Evolutionary conservation across 2,329 filamentous ascomycete genomes (phyloP).

Genomic region (Trichoderma endophyticum): DNA sequence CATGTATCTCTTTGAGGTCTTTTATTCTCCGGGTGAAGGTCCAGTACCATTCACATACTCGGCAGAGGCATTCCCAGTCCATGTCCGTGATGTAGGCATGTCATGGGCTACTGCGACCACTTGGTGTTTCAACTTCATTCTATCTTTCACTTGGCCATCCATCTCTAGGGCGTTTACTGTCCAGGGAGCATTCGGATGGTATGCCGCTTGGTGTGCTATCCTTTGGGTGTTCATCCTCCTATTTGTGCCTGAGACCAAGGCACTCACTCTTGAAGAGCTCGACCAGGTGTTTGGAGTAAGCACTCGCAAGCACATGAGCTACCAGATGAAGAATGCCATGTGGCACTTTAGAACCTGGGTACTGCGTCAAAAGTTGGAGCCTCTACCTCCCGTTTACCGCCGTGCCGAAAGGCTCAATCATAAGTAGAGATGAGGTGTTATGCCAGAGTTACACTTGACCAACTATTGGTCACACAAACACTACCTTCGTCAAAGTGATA

Average conservation of each 20-base stretch:
- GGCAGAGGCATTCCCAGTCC: constrained; percentile 38
- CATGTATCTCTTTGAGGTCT: constrained; percentile 37
- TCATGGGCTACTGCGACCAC: constrained; percentile 39
- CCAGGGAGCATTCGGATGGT: constrained; percentile 40
- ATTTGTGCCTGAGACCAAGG: constrained; percentile 50
- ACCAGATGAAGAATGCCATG: constrained; percentile 33
- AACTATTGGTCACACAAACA: neutral
- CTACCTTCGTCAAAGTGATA: neutral
- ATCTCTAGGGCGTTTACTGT: constrained; percentile 32
- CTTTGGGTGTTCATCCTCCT: constrained; percentile 48
- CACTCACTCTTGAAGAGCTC: constrained; percentile 49
- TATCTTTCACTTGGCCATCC: constrained; percentile 32
- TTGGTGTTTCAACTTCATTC: constrained; percentile 29
- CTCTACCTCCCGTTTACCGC: constrained; percentile 19
- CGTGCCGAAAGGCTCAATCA: constrained; percentile 3
- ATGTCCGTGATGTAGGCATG: constrained; percentile 39
- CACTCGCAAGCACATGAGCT: constrained; percentile 38
- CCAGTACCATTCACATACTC: constrained; percentile 39
- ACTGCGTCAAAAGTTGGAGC: constrained; percentile 20
- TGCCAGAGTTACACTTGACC: neutral
- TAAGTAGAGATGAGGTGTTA: neutral
- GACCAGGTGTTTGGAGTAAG: constrained; percentile 47
- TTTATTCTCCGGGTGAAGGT: constrained; percentile 36
- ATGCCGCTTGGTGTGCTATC: constrained; percentile 46
- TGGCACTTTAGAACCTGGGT: constrained; percentile 20